Conservation (phyloP, 2,329 filamentous ascomycete genomes). For the Colletotrichum sp. region DNA sequence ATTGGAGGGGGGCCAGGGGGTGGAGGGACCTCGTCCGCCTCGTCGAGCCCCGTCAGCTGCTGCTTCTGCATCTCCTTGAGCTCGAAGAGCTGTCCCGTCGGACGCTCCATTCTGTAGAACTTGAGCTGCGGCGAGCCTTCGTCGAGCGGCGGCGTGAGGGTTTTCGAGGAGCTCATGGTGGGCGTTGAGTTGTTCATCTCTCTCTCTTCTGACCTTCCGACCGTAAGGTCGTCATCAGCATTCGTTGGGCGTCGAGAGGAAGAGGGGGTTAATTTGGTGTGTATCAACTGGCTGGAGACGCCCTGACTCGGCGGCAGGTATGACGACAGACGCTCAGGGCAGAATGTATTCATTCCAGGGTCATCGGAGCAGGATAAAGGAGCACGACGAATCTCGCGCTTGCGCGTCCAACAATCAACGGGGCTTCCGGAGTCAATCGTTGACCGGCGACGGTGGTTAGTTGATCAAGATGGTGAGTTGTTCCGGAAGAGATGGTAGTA, state of each 20-base stretch:
- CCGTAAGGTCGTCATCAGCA: neutral
- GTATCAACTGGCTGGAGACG: conserved; percentile 9
- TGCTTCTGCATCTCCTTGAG: conserved; percentile 3
- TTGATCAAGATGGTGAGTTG: neutral
- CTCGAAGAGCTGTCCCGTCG: conserved; percentile 6
- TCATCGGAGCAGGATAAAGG: neutral
- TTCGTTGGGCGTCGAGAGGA: neutral
- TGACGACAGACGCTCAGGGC: conserved; percentile 13
- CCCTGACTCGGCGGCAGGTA: neutral
- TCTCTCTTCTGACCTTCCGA: neutral
- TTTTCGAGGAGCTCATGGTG: neutral
- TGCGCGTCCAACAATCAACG: neutral
- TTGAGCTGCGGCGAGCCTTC: neutral
- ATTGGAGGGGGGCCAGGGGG: neutral
- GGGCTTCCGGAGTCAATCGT: neutral
- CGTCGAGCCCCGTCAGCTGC: neutral
- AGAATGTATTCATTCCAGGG: neutral
- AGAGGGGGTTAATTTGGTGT: neutral
- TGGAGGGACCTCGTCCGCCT: neutral
- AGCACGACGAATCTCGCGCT: neutral
- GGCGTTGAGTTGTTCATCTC: neutral
- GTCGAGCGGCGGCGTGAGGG: neutral
- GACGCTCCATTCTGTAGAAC: neutral
- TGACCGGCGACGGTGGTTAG: neutral
- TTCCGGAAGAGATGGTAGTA: neutral